Base-by-base conservation (phyloP, 805 yeast species). In the Huiozyma sinensis region DNA sequence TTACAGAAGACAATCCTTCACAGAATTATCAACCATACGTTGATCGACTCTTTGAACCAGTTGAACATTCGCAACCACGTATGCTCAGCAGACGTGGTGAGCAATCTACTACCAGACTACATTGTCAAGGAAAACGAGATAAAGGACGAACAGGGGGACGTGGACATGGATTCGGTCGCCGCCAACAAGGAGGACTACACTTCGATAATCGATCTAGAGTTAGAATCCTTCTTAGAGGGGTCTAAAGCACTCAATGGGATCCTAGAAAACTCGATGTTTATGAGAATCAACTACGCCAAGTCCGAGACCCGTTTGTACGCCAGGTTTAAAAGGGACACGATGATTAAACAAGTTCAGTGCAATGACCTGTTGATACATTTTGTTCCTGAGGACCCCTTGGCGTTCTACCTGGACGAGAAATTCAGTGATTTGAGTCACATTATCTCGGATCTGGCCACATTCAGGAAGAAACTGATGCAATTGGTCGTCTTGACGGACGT, bases 41-140 rank as follows among this genome's bases (percentile, higher is more conserved):
- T 63, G 30, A 57, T 63, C 37, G 67, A 63, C 44, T 61, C 66
- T 6, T 53, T 63, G 40, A 60, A 61, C 33, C 62, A 58, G 44
- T 50, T 62, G 40, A 52, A 54, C 13, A 61, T 61, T 29, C 46
- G 51, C 6, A 62, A 62, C 44, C 55, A 49, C 31, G 51, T 60
- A 9, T 57, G 61, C 39, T 41, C 56, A 5, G 37, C 43, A 1
- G 57, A 55, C 1, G 36, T 40, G 8, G 37, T 51, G 6, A 44
- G 45, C 3, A 39, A 39, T 2, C 36, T 28, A 6, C 38, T 61
- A 37, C 66, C 66, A 3, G 42, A 48, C 6, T 61, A 54, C 43
- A 50, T 60, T 28, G 31, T 44, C 8, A 40, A 44, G 7, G 51
- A 28, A 12, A 12, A 2, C 8, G 10, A 34, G 11, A 31, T 31